phyloP scores from a whole-genome alignment of 2,329 filamentous ascomycete genomes.

The Xylaria sp. region DNA sequence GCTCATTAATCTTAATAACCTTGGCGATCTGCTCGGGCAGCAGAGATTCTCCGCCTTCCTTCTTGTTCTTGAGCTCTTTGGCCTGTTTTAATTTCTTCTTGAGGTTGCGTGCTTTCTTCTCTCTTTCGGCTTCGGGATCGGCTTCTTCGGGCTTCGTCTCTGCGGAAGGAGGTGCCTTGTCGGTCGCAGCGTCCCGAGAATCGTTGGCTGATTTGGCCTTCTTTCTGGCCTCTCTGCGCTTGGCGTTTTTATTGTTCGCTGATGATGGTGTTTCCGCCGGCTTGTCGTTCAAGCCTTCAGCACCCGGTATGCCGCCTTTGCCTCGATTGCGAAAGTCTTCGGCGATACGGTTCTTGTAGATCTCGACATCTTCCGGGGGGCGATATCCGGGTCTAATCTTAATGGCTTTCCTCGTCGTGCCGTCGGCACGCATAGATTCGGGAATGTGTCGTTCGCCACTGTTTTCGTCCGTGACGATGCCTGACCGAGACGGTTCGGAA shows the following conservation, averaged over 20 bases:
- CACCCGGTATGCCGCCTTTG: slow-evolving; percentile 78
- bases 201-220: slow-evolving; percentile 68
- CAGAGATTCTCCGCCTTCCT: slow-evolving; percentile 83
- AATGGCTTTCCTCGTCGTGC: slow-evolving; percentile 92
- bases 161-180: slow-evolving; percentile 49
- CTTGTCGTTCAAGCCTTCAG: slow-evolving; percentile 67
- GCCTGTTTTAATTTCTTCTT: slow-evolving; percentile 97
- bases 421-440: slow-evolving; percentile 85
- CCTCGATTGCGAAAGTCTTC: slow-evolving; percentile 84
- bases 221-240: slow-evolving; percentile 69
- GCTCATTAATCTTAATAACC: slow-evolving; percentile 95
- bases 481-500: slow-evolving; percentile 68
- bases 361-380: slow-evolving; percentile 93
- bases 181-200: slow-evolving; percentile 67
- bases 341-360: slow-evolving; percentile 93
- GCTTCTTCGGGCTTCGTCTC: slow-evolving; percentile 53
- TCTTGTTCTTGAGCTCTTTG: slow-evolving; percentile 88
- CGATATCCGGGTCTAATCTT: slow-evolving; percentile 92
- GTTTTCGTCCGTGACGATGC: slow-evolving; percentile 79
- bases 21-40: slow-evolving; percentile 97
- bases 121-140: slow-evolving; percentile 80
- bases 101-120: slow-evolving; percentile 92
- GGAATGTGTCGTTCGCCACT: slow-evolving; percentile 91
- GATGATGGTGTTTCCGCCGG: slow-evolving; percentile 59
- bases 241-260: slow-evolving; percentile 85